These are phyloP conservation scores for Scedosporium dehoogii DNA, from an alignment of 2,329 filamentous ascomycete genomes.

Conservation along the genomic window DNA sequence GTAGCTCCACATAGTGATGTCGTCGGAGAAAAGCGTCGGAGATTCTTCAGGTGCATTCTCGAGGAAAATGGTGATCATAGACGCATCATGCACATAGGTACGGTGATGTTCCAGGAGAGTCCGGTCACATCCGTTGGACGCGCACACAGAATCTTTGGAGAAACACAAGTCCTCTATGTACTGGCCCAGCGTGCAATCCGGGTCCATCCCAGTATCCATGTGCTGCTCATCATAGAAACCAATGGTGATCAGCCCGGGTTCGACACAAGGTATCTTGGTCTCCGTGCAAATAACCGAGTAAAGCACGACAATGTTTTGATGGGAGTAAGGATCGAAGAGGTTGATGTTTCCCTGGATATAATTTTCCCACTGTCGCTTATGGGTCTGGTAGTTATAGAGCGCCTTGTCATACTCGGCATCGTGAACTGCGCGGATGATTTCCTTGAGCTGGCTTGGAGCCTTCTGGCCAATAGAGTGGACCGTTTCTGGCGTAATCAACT, in stretches of 20 bases:
- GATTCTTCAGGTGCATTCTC: conserved; percentile 44
- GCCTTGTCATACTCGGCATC: conserved; percentile 96
- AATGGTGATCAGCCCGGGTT: conserved; percentile 81
- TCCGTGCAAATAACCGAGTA: conserved; percentile 90
- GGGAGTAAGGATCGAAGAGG: conserved; percentile 87
- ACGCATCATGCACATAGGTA: conserved; percentile 94
- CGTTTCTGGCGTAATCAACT: conserved; percentile 92
- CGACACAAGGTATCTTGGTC: conserved; percentile 86
- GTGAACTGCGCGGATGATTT: conserved; percentile 88
- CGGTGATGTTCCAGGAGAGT: conserved; percentile 88
- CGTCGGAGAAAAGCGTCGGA: conserved; percentile 37
- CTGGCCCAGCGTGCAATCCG: conserved; percentile 87
- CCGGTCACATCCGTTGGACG: conserved; percentile 74
- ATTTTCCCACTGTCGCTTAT: conserved; percentile 92
- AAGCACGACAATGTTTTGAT: conserved; percentile 91
- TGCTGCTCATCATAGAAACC: conserved; percentile 93
- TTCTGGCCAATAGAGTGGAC: conserved; percentile 73
- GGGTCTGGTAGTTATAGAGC: conserved; percentile 83
- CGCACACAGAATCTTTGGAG: conserved; percentile 66
- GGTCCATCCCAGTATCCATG: conserved; percentile 58
- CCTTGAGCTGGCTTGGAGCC: conserved; percentile 78
- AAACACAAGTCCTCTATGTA: conserved; percentile 88
- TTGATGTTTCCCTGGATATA: conserved; percentile 83
- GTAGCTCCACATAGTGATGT: conserved; percentile 95
- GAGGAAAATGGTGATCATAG: conserved; percentile 83